phyloP scores from a whole-genome alignment of 345 rosid species.

The Ceriops decandra region DNA sequence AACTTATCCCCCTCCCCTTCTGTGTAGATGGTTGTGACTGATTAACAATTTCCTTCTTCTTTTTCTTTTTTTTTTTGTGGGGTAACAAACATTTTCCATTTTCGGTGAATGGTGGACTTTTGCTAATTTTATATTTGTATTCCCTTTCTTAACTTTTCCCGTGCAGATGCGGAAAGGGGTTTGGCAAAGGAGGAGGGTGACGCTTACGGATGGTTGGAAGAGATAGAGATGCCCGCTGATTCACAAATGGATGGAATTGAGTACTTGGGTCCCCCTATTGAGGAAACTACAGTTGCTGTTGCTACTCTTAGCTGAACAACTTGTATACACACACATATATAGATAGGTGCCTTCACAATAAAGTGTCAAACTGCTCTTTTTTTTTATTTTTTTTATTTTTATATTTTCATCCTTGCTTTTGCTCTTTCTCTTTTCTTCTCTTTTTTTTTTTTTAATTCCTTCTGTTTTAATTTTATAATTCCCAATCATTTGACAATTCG shows the following conservation, averaged over 20 bases:
- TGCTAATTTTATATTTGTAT: neutral
- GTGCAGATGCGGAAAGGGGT: slow-evolving; percentile 39
- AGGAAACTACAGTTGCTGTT: slow-evolving; percentile 8
- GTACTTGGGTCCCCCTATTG: slow-evolving; percentile 54
- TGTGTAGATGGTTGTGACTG: no score
- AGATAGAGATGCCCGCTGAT: slow-evolving; percentile 51
- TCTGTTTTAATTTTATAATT: neutral
- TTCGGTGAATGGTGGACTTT: neutral
- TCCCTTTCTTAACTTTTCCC: neutral
- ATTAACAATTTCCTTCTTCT: no score
- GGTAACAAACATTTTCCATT: no score
- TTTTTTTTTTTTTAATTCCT: neutral
- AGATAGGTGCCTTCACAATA: neutral
- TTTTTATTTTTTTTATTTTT: neutral
- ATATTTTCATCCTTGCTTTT: neutral
- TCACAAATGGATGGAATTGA: slow-evolving; percentile 51
- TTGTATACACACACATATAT: neutral
- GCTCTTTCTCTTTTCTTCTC: neutral
- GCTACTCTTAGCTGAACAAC: slow-evolving; percentile 4
- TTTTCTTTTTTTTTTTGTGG: no score
- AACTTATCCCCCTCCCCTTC: no score
- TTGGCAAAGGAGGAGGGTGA: slow-evolving; percentile 24
- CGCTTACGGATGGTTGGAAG: slow-evolving; percentile 46
- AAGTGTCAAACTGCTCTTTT: neutral
- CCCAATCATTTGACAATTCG: no score